Evolutionary conservation across 2,329 filamentous ascomycete species (phyloP).

Genomic region (Aureobasidium namibiae): DNA sequence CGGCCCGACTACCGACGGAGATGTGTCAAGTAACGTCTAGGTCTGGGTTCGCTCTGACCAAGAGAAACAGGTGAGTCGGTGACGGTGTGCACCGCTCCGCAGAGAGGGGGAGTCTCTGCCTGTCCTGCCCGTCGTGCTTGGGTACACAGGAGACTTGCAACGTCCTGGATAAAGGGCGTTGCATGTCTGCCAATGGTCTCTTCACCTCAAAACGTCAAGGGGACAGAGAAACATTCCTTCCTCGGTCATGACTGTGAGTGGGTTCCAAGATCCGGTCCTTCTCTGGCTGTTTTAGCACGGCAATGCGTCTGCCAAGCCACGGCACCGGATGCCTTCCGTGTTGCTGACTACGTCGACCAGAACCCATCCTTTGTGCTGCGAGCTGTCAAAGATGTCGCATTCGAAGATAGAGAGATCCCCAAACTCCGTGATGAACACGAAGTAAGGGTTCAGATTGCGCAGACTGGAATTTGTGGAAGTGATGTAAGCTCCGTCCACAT

Average conservation of each 20-base stretch:
- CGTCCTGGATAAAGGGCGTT: neutral
- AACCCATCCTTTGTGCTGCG: slow-evolving; percentile 79
- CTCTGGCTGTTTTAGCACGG: neutral
- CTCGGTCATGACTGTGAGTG: neutral
- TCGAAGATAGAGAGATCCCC: slow-evolving; percentile 66
- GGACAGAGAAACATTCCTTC: neutral
- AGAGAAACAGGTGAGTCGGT: neutral
- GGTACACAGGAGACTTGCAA: neutral
- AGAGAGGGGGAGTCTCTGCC: neutral
- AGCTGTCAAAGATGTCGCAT: slow-evolving; percentile 61
- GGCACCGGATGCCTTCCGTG: neutral
- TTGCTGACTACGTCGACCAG: slow-evolving; percentile 31
- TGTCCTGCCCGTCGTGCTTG: neutral
- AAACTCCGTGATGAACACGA: slow-evolving; percentile 55
- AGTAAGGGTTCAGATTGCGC: slow-evolving; percentile 69
- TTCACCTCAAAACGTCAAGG: neutral
- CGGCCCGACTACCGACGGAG: slow-evolving; percentile 2
- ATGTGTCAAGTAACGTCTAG: slow-evolving; percentile 1
- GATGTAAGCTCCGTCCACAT: slow-evolving; percentile 45
- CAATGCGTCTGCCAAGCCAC: slow-evolving; percentile 1
- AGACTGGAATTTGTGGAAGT: slow-evolving; percentile 79
- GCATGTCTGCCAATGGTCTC: neutral
- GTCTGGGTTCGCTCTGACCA: neutral
- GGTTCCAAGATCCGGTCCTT: neutral
- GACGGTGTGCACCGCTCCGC: neutral